Percentiles rank a stretch among this genome's conserved stretches.
Conservation (phyloP, 176 grass and related monocot genomes). For the Raddia guianensis region DNA sequence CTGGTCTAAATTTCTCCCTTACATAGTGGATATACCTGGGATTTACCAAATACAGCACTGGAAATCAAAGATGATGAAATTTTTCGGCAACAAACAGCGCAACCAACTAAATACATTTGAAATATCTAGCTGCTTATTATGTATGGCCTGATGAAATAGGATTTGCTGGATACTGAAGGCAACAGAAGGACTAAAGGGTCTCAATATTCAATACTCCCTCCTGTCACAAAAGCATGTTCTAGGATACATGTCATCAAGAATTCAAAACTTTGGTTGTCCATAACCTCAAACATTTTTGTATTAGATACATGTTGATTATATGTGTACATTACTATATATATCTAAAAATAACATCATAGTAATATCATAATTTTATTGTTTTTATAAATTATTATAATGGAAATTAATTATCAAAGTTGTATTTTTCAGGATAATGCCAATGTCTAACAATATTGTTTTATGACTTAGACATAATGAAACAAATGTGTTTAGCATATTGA, state of each 20-base stretch:
- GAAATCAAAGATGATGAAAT: background rate
- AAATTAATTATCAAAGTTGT: no score
- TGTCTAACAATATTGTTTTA: no score
- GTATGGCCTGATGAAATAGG: background rate
- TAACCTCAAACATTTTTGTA: no score
- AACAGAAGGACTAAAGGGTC: background rate
- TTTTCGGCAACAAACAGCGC: background rate
- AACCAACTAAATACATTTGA: background rate
- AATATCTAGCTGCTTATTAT: slow-evolving; percentile 15
- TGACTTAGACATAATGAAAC: slow-evolving; percentile 6
- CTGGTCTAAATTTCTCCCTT: slow-evolving; percentile 75
- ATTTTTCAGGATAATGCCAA: no score
- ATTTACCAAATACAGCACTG: slow-evolving; percentile 33
- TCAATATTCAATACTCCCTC: background rate
- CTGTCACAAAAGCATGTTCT: no score
- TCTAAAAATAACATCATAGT: no score
- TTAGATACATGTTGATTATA: no score
- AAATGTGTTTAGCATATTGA: background rate
- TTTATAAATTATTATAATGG: no score
- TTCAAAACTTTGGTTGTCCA: no score
- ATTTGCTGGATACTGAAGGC: background rate
- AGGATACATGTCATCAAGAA: no score
- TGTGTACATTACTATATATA: no score
- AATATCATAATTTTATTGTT: no score
- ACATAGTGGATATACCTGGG: slow-evolving; percentile 88